phyloP scores from a whole-genome alignment of 345 rosid genomes.

The Hibiscus tridactylites region DNA sequence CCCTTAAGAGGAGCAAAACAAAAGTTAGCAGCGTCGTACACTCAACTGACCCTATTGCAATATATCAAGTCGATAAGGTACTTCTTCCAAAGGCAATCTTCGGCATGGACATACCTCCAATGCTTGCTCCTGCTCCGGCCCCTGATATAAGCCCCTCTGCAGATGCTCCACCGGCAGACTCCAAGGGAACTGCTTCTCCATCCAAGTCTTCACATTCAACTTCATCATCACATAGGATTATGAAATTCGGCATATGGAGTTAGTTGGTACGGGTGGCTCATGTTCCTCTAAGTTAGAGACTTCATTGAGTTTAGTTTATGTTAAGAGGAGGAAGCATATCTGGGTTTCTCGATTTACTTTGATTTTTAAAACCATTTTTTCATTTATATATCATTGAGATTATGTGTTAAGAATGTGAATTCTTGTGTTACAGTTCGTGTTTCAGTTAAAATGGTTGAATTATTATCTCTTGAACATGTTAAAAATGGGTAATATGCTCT shows the following conservation, averaged over 20 bases:
- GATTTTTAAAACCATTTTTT: neutral
- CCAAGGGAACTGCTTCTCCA: neutral
- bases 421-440: neutral
- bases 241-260: neutral
- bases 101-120: neutral
- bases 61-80: neutral
- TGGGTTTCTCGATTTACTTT: neutral
- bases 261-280: neutral
- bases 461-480: slow-evolving; percentile 50
- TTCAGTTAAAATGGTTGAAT: neutral
- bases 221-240: neutral
- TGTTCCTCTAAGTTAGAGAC: neutral
- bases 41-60: neutral
- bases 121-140: neutral
- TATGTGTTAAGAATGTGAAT: neutral
- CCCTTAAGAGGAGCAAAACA: neutral
- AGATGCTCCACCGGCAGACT: neutral
- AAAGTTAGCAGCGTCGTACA: neutral
- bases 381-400: neutral
- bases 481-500: slow-evolving; percentile 66
- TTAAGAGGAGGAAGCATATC: neutral
- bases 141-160: neutral
- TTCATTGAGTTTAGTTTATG: neutral
- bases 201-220: neutral
- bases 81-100: neutral